Evolutionary conservation across 164 flowering plant species (phyloP).

Genomic region (Chimonanthus salicifolius): DNA sequence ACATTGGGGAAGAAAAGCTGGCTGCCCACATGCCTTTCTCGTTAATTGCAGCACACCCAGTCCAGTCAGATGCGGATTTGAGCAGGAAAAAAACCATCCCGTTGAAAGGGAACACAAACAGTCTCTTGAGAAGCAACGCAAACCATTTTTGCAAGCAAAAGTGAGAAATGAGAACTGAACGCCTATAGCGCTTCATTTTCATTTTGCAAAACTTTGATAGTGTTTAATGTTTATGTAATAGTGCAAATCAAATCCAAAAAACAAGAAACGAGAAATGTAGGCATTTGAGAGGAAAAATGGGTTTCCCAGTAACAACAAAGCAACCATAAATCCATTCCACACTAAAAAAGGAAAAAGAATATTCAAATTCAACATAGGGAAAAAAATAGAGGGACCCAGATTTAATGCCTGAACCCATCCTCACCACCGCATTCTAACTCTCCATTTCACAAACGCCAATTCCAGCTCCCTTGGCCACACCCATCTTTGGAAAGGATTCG

Average conservation of each 20-base stretch:
- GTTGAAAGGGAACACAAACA: no score
- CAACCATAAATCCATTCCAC: not conserved
- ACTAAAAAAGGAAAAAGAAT: no score
- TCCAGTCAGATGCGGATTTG: not conserved
- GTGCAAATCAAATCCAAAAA: no score
- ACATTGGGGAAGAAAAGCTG: not conserved
- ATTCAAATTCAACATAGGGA: not conserved
- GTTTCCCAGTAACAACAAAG: not conserved
- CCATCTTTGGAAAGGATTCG: not conserved
- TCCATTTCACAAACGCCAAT: not conserved
- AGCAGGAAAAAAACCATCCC: not conserved
- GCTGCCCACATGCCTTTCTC: not conserved
- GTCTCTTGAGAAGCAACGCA: no score
- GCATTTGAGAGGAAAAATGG: not conserved
- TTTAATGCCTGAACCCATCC: not conserved
- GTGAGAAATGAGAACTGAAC: no score
- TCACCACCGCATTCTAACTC: not conserved
- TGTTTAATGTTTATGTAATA: no score
- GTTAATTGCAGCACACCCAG: not conserved
- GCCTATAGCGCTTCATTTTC: no score
- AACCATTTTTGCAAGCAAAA: no score
- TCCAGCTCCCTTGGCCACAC: not conserved
- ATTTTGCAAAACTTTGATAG: no score
- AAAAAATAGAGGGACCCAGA: not conserved
- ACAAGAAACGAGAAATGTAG: no score